These are phyloP conservation scores for Aureobasidium sp. DNA, from an alignment of 2,329 filamentous ascomycete species.

Conservation along the genomic window DNA sequence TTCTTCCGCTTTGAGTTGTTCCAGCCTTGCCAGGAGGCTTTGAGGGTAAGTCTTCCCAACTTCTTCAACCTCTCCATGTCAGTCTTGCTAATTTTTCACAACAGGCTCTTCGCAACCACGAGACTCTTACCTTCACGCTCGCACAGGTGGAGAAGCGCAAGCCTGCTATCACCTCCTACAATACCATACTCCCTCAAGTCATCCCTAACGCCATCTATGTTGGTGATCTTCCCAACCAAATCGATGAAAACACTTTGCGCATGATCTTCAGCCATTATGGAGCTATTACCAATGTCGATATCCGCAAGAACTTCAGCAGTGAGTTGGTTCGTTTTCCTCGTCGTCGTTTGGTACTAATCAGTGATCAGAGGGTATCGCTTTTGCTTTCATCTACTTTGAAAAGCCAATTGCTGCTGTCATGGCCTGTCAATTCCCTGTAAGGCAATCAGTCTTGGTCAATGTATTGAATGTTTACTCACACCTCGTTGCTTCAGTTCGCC, in stretches of 20 bases:
- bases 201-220: slow-evolving; percentile 7
- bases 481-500: background rate
- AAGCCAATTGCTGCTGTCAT: background rate
- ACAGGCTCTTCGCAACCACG: background rate
- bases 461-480: background rate
- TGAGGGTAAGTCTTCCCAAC: slow-evolving; percentile 17
- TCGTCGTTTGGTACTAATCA: background rate
- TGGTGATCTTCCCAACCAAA: slow-evolving; percentile 5
- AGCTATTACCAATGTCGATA: background rate
- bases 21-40: slow-evolving; percentile 22
- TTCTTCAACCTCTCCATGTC: background rate
- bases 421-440: background rate
- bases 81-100: background rate
- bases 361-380: background rate
- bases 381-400: background rate
- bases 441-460: background rate
- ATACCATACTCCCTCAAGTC: background rate
- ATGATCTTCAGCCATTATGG: slow-evolving; percentile 9
- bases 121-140: background rate
- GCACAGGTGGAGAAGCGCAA: background rate
- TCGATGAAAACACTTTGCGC: background rate
- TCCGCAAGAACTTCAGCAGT: background rate
- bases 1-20: slow-evolving; percentile 23
- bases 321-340: background rate
- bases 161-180: background rate